Evolutionary conservation across 371 early-diverging fungal genomes (phyloP).

Genomic region (Zychaea mexicana): DNA sequence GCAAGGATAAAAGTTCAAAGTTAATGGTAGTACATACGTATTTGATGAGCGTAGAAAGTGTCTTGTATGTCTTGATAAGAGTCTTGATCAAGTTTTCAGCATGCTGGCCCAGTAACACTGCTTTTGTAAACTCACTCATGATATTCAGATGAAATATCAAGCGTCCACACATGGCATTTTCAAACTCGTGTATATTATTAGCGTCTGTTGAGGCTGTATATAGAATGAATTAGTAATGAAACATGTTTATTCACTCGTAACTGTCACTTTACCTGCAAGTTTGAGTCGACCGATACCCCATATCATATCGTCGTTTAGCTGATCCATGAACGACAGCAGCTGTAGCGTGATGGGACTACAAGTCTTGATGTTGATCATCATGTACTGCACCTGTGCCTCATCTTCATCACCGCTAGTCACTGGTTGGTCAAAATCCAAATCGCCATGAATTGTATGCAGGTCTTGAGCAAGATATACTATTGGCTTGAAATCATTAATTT

Average conservation of each 20-base stretch:
- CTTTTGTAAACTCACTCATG: constrained; percentile 32
- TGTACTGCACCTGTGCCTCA: constrained; percentile 14
- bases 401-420: constrained; percentile 11
- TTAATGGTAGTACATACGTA: constrained; percentile 40
- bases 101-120: constrained; percentile 27
- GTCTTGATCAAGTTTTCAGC: constrained; percentile 49
- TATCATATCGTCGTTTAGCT: constrained; percentile 42
- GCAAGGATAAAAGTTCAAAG: too few species aligned
- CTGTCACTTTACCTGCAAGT: constrained; percentile 1
- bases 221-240: neutral
- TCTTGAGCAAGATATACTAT: constrained; percentile 35
- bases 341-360: constrained; percentile 19
- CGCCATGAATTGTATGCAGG: constrained; percentile 34
- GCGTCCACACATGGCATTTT: constrained; percentile 29
- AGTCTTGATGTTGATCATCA: constrained; percentile 44
- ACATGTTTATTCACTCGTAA: neutral
- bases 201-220: neutral
- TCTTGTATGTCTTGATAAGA: constrained; percentile 42
- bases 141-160: constrained; percentile 26
- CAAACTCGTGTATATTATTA: constrained; percentile 27
- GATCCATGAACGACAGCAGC: constrained; percentile 41
- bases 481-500: constrained; percentile 29
- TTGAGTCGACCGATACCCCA: constrained; percentile 48
- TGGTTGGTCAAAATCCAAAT: constrained; percentile 22
- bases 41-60: constrained; percentile 42